Percentiles rank a stretch among this genome's conserved stretches.
These are phyloP conservation scores for Wickerhamomyces strasburgensis DNA, from an alignment of 805 yeast genomes.

Conservation along the genomic window DNA sequence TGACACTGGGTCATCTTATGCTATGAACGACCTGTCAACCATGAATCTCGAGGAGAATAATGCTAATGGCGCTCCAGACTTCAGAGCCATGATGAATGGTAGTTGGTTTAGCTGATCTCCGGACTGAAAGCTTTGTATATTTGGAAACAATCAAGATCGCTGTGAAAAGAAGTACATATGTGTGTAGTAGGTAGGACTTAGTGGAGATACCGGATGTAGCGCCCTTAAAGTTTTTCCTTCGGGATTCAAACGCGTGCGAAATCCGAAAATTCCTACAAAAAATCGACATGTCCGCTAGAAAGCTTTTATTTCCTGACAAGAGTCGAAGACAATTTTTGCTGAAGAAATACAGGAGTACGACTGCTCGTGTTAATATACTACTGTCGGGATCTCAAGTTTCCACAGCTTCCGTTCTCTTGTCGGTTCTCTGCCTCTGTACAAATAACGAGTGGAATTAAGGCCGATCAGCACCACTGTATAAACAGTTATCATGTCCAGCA, in stretches of 20 bases:
- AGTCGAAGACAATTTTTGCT: too few relatives aligned
- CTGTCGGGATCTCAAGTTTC: too few relatives aligned
- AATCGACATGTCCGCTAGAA: neutral
- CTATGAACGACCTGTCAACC: conserved; percentile 7
- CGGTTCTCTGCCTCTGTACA: too few relatives aligned
- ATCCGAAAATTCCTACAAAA: neutral
- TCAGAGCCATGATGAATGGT: conserved; percentile 17
- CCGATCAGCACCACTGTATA: too few relatives aligned
- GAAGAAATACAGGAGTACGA: too few relatives aligned
- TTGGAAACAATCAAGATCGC: neutral
- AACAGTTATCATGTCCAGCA: neutral
- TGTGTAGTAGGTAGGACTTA: too few relatives aligned
- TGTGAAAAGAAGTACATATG: too few relatives aligned
- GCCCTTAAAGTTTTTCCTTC: neutral
- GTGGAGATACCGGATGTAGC: neutral
- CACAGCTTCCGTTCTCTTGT: too few relatives aligned
- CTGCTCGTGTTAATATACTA: too few relatives aligned
- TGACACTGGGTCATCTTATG: conserved; percentile 1
- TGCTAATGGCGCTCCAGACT: conserved; percentile 12
- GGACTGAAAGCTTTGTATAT: neutral
- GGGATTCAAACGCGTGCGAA: neutral
- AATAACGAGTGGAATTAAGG: too few relatives aligned
- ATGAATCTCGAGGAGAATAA: conserved; percentile 4
- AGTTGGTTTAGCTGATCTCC: conserved; percentile 22
- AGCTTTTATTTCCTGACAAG: neutral